Evolutionary conservation across 2,329 filamentous ascomycete genomes (phyloP).

Genomic region (Colletotrichum tabaci): DNA sequence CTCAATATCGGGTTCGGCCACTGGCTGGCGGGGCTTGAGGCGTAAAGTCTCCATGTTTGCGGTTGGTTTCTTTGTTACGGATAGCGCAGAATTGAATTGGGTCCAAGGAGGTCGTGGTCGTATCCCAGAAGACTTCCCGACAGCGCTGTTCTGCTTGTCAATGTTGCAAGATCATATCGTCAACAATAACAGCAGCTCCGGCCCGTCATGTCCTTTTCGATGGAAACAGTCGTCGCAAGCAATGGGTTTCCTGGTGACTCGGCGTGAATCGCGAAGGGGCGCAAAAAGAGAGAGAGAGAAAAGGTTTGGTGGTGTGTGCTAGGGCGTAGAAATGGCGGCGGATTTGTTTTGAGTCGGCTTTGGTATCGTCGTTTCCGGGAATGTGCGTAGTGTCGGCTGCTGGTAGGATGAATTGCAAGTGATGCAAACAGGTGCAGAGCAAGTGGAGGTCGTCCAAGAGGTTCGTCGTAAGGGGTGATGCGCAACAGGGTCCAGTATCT

Average conservation of each 20-base stretch:
- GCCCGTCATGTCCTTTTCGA: conserved; percentile 43
- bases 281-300: background rate
- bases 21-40: conserved; percentile 67
- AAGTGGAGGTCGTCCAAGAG: conserved; percentile 38
- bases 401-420: conserved; percentile 39
- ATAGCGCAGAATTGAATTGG: conserved; percentile 30
- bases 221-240: conserved; percentile 21
- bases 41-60: conserved; percentile 68
- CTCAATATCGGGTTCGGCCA: conserved; percentile 74
- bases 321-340: conserved; percentile 36
- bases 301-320: conserved; percentile 22
- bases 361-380: conserved; percentile 40
- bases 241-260: conserved; percentile 3
- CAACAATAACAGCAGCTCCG: conserved; percentile 40
- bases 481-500: conserved; percentile 36
- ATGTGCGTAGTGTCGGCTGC: conserved; percentile 40
- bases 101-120: conserved; percentile 23
- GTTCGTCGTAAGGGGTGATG: conserved; percentile 32
- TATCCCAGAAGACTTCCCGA: conserved; percentile 35
- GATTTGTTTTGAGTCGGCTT: conserved; percentile 37
- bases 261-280: conserved; percentile 19
- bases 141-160: conserved; percentile 41
- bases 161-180: conserved; percentile 46
- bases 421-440: conserved; percentile 40
- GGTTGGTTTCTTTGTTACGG: conserved; percentile 22